Conservation (phyloP, 768 basidiomycete genomes). For the Leccinum uliginosum region DNA sequence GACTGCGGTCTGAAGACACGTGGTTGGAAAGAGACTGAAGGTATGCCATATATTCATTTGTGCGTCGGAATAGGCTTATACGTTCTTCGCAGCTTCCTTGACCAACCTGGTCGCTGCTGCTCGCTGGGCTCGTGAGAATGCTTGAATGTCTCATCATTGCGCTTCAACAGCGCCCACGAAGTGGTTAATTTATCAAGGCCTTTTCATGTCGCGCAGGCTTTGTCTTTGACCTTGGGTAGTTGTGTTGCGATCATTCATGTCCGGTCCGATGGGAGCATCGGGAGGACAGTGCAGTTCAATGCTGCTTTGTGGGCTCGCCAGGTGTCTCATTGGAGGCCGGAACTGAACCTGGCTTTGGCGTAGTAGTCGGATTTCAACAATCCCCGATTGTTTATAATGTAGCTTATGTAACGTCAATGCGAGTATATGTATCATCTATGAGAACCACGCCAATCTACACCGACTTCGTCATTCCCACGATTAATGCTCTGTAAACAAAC, state of each 20-base stretch:
- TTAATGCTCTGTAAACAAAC: no score
- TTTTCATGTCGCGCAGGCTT: constrained; percentile 25
- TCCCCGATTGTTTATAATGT: constrained; percentile 38
- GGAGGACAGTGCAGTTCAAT: constrained; percentile 16
- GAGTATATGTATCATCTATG: no score
- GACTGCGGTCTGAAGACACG: constrained; percentile 99
- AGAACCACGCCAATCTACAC: no score
- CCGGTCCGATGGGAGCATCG: constrained; percentile 18
- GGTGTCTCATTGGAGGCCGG: constrained; percentile 26
- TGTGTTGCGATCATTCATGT: constrained; percentile 35
- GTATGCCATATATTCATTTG: constrained; percentile 26
- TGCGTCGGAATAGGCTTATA: constrained; percentile 3
- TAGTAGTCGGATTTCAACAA: constrained; percentile 79
- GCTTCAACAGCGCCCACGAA: constrained; percentile 91
- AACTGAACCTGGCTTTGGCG: constrained; percentile 31
- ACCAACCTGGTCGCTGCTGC: constrained; percentile 86
- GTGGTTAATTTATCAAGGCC: constrained; percentile 53
- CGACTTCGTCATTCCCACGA: no score
- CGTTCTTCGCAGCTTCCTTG: constrained; percentile 53
- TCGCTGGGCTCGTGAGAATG: constrained; percentile 84
- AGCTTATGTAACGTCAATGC: constrained; percentile 12
- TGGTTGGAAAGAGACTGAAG: constrained; percentile 97
- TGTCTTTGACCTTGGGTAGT: constrained; percentile 54
- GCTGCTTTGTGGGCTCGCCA: constrained; percentile 23
- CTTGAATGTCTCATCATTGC: constrained; percentile 52